These are phyloP conservation scores for Solanum phureja DNA, from an alignment of 257 asterid genomes.

Conservation along the genomic window DNA sequence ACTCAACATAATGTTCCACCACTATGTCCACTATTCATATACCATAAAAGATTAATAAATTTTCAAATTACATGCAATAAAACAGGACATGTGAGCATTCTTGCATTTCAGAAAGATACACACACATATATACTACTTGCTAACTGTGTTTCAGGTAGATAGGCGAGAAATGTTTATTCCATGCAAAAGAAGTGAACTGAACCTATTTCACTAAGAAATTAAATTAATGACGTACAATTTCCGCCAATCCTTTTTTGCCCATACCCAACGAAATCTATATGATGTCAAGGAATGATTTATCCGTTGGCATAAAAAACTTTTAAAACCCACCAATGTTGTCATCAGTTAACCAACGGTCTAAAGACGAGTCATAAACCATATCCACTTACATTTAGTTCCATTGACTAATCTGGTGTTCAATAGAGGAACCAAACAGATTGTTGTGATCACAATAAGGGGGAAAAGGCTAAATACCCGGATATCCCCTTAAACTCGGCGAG, in stretches of 20 bases:
- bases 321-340: background rate
- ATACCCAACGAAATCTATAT: background rate
- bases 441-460: background rate
- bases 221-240: background rate
- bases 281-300: background rate
- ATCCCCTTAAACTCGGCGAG: background rate
- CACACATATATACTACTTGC: background rate
- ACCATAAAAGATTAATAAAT: background rate
- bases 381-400: background rate
- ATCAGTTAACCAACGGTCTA: background rate
- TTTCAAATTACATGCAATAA: background rate
- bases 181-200: background rate
- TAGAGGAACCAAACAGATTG: background rate
- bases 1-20: background rate
- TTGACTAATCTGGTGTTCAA: background rate
- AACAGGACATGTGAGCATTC: background rate
- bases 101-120: background rate
- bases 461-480: background rate
- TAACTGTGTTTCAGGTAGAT: background rate
- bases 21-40: background rate
- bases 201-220: background rate
- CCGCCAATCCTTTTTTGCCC: background rate
- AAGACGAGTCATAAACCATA: background rate
- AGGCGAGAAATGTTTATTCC: background rate
- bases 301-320: background rate